A percentile compares a stretch with the other conserved stretches of the same genome.
phyloP scores from a whole-genome alignment of 2,329 filamentous ascomycete species.

The Phoma herbarum region DNA sequence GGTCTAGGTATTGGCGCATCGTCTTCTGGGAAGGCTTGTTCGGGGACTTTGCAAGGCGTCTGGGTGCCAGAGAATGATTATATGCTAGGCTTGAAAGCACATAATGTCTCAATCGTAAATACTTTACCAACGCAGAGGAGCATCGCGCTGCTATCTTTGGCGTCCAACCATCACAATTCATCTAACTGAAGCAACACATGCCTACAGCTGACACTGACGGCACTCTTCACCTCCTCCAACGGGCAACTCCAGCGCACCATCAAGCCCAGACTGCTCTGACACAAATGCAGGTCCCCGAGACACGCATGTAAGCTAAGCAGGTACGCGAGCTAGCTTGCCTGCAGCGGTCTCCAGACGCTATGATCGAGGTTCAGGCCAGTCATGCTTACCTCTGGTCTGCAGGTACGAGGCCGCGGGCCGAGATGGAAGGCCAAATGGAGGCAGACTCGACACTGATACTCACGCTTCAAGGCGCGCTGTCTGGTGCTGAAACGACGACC shows the following conservation, averaged over 20 bases:
- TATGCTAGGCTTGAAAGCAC: no score
- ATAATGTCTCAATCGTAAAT: no score
- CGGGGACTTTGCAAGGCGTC: neutral
- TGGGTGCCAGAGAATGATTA: no score
- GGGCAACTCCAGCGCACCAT: neutral
- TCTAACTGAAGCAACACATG: neutral
- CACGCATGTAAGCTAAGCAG: conserved; percentile 5
- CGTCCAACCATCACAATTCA: no score
- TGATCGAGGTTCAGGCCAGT: no score
- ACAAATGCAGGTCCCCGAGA: conserved; percentile 14
- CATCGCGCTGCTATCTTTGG: no score
- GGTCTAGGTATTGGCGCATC: neutral
- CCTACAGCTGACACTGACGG: no score
- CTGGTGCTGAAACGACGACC: neutral
- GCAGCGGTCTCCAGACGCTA: no score
- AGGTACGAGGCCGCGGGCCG: conserved; percentile 13
- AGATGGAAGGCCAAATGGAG: neutral
- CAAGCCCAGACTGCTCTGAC: neutral
- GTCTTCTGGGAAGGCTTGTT: neutral
- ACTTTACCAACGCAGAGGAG: no score
- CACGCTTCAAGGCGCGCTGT: neutral
- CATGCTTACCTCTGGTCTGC: conserved; percentile 3
- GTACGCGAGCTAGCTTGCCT: neutral
- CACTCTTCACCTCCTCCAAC: neutral
- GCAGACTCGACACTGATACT: neutral